These are phyloP conservation scores for Parietichytrium sp. DNA, from an alignment of 108 stramenopile genomes.

Conservation along the genomic window DNA sequence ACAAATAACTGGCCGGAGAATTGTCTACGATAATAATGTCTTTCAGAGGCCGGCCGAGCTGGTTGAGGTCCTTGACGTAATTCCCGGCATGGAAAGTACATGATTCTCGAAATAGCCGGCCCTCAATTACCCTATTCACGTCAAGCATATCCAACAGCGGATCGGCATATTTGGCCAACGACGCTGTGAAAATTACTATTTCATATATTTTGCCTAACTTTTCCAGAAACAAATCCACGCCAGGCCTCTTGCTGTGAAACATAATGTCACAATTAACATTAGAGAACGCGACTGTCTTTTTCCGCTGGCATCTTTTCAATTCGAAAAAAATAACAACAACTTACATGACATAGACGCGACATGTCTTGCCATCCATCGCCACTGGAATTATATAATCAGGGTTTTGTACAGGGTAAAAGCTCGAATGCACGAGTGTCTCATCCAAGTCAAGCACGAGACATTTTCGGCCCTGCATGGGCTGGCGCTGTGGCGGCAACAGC, in stretches of 20 bases:
- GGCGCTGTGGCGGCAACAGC: conserved; percentile 32
- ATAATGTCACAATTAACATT: too few relatives aligned
- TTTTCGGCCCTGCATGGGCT: conserved; percentile 67
- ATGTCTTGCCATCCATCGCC: conserved; percentile 89
- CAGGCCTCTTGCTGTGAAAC: conserved; percentile 89
- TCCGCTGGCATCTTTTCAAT: too few relatives aligned
- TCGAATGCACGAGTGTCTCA: conserved; percentile 94
- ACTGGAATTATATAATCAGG: conserved; percentile 89
- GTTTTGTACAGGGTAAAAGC: conserved; percentile 78
- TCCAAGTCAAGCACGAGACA: conserved; percentile 90
- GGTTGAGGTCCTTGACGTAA: conserved; percentile 90
- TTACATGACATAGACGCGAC: conserved; percentile 94
- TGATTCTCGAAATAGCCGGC: conserved; percentile 90
- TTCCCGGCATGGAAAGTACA: conserved; percentile 96
- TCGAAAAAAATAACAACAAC: too few relatives aligned
- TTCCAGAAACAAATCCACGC: conserved; percentile 88
- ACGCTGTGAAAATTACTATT: conserved; percentile 96
- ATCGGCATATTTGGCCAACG: conserved; percentile 94
- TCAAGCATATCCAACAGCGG: conserved; percentile 92
- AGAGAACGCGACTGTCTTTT: too few relatives aligned
- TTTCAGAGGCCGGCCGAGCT: conserved; percentile 77
- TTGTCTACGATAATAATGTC: conserved; percentile 95
- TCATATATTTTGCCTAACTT: conserved; percentile 92
- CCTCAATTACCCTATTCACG: conserved; percentile 72
- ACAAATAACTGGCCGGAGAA: conserved; percentile 88